A percentile compares a stretch with the other conserved stretches of the same genome.
phyloP scores from a whole-genome alignment of 345 rosid species.

The Acer saccharum region DNA sequence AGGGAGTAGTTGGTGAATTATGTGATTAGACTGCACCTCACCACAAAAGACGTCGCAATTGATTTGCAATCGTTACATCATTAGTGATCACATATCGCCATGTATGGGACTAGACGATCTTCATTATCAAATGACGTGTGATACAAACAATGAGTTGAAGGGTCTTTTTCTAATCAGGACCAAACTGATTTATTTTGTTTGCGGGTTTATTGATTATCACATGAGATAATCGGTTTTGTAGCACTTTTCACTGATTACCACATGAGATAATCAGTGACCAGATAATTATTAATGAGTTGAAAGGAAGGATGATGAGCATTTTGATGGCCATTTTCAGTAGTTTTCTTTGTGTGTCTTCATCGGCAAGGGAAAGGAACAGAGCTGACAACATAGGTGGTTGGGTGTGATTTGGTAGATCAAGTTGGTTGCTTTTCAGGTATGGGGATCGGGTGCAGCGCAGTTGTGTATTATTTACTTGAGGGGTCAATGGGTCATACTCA shows the following conservation, averaged over 20 bases:
- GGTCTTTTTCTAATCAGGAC: too few species aligned
- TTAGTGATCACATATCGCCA: too few species aligned
- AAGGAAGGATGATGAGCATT: neutral
- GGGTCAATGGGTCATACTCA: conserved; percentile 8
- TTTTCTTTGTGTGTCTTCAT: conserved; percentile 23
- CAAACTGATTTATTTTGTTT: too few species aligned
- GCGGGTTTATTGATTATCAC: too few species aligned
- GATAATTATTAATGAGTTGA: neutral
- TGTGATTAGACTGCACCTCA: too few species aligned
- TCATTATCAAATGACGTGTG: neutral
- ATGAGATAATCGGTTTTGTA: too few species aligned
- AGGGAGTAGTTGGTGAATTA: conserved; percentile 6
- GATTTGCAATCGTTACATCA: too few species aligned
- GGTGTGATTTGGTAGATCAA: conserved; percentile 17
- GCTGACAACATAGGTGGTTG: neutral
- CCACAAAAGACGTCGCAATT: too few species aligned
- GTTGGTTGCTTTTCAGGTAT: conserved; percentile 19
- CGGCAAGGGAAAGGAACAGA: conserved; percentile 18
- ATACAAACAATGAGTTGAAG: neutral
- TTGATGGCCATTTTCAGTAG: conserved; percentile 1
- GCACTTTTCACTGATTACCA: too few species aligned
- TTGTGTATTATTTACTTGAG: neutral
- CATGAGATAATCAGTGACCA: too few species aligned
- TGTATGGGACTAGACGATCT: too few species aligned
- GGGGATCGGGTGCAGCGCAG: neutral